These are phyloP conservation scores for Paraurostyla sp. DNA, from an alignment of 73 alveolate genomes.

Conservation along the genomic window DNA sequence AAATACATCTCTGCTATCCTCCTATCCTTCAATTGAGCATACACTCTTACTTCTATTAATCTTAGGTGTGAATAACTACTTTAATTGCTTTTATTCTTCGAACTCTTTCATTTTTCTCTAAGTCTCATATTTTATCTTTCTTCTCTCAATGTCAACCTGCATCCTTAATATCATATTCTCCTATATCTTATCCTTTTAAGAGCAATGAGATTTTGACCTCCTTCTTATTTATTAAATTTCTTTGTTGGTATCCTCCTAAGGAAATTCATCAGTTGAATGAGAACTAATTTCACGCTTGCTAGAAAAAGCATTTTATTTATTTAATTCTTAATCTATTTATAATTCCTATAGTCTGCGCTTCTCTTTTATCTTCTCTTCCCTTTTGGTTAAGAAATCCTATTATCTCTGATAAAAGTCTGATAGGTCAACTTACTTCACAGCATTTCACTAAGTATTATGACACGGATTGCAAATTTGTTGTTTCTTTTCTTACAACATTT, in stretches of 20 bases:
- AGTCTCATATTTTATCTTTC: not conserved
- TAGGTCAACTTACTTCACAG: not conserved
- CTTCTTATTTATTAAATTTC: not conserved
- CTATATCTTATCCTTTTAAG: not conserved
- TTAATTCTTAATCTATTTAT: not conserved
- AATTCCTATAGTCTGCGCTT: not conserved
- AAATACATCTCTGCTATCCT: not conserved
- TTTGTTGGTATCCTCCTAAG: not conserved
- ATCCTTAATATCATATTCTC: not conserved
- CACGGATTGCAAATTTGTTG: not conserved
- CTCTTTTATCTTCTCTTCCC: slow-evolving; percentile 15
- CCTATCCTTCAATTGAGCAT: not conserved
- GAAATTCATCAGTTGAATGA: not conserved
- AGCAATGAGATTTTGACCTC: too few relatives aligned
- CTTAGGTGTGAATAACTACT: not conserved
- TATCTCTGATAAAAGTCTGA: not conserved
- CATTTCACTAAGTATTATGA: not conserved
- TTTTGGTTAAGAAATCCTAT: not conserved
- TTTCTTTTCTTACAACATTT: not conserved
- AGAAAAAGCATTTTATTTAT: not conserved
- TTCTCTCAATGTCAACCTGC: slow-evolving; percentile 12
- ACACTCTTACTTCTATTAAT: slow-evolving; percentile 3
- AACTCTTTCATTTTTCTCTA: not conserved
- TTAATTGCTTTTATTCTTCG: not conserved
- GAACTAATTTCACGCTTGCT: not conserved